Base-by-base conservation (phyloP, 805 yeast genomes). In the Jamesozyma hellenica region DNA sequence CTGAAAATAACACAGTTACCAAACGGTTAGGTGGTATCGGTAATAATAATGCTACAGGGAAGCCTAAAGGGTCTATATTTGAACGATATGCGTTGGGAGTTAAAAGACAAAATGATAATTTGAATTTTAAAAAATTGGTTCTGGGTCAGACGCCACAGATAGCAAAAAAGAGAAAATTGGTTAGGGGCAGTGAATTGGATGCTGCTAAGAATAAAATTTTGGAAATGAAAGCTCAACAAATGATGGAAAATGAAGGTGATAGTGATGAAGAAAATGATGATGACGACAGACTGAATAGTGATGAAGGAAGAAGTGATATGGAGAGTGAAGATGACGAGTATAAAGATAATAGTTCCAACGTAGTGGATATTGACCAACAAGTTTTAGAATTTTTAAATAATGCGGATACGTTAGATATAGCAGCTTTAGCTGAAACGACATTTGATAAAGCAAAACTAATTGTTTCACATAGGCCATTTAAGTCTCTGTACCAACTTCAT, bases 301-400 rank as follows among this genome's bases (percentile, higher is more conserved):
- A 43, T 19, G 59, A 53, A 27, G 59, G 58, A 27, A 59, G 58
- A 12, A 21, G 23, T 21, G 23, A 21, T 21, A 8, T 21, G 23
- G 23, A 21, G 8, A 21, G 23, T 8, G 49, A 50, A 17, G 61
- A 64, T 38, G 61, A 58, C 26, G 60, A 58, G 14, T 51, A 52
- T 28, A 54, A 50, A 34, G 63, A 50, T 17, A 48, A 43, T n/a
- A 14, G 23, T 23, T 37, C 48, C 1, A 49, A 52, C 11, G 58
- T 55, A 11, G 58, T 55, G 4, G 51, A 63, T 47, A 77, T 81
- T 46, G 88, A 81, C 51, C 67, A 67, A 13, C 77, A 84, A 43
- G 74, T 86, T 19, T 63, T 88, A 35, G 74, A 77, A 34, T 87
- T 92, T 50, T 67, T 90, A 46, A 92, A 92, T 60, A 72, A 75